Percentiles rank a stretch among this genome's conserved stretches.
These are phyloP conservation scores for Artemisia annua DNA, from an alignment of 129 eudicot genomes.

Conservation along the genomic window DNA sequence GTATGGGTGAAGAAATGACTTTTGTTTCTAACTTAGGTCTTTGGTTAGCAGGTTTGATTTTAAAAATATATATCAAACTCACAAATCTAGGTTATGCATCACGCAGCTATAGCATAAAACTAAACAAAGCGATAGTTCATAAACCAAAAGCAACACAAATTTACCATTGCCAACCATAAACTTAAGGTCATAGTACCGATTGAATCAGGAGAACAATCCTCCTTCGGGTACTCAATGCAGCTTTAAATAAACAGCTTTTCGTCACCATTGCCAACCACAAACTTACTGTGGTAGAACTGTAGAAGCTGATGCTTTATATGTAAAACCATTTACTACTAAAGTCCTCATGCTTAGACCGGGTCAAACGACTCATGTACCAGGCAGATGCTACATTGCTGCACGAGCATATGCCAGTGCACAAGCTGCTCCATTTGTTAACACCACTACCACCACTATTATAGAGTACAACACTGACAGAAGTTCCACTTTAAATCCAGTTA, in stretches of 20 bases:
- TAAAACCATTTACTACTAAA: conserved; percentile 11
- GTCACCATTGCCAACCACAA: conserved; percentile 79
- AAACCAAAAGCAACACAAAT: not conserved
- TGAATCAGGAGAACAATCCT: conserved; percentile 73
- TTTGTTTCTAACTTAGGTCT: too few relatives aligned
- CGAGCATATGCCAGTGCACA: not conserved
- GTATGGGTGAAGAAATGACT: too few relatives aligned
- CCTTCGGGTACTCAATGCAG: conserved; percentile 73
- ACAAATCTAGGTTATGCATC: not conserved
- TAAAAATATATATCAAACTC: too few relatives aligned
- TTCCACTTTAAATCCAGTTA: not conserved
- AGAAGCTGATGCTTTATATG: not conserved
- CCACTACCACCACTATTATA: not conserved
- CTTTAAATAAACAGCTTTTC: conserved; percentile 85
- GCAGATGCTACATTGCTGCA: not conserved
- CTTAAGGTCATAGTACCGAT: conserved; percentile 64
- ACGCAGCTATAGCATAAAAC: not conserved
- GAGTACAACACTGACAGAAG: not conserved
- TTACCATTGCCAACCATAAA: conserved; percentile 24
- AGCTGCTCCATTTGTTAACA: not conserved
- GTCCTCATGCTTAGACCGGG: conserved; percentile 10
- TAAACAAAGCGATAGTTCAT: not conserved
- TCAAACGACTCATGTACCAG: not conserved
- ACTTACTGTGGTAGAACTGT: conserved; percentile 44
- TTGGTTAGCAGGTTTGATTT: too few relatives aligned